phyloP scores from a whole-genome alignment of 1,284 basidiomycete species.

The Ganoderma leucocontextum region DNA sequence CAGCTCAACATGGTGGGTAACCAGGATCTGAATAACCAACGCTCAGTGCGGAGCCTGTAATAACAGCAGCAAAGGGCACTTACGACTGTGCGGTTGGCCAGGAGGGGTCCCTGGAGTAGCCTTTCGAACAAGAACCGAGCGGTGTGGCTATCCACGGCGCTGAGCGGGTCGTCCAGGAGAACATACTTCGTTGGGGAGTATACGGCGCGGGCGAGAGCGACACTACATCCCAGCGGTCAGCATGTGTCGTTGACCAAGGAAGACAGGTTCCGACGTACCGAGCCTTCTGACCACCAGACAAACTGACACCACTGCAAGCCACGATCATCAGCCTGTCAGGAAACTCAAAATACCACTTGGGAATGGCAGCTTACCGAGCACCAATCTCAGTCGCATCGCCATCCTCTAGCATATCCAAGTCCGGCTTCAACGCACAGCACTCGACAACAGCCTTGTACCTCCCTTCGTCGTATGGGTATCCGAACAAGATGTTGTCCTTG shows the following conservation, averaged over 20 bases:
- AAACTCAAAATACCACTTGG: not conserved
- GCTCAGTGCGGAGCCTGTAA: not conserved
- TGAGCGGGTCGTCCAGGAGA: slow-evolving; percentile 76
- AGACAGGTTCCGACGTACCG: slow-evolving; percentile 42
- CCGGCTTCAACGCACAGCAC: slow-evolving; percentile 76
- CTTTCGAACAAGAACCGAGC: slow-evolving; percentile 73
- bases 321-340: not conserved
- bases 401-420: slow-evolving; percentile 60
- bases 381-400: slow-evolving; percentile 48
- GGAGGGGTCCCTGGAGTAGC: slow-evolving; percentile 68
- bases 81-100: slow-evolving; percentile 75
- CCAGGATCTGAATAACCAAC: slow-evolving; percentile 55
- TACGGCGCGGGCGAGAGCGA: slow-evolving; percentile 74
- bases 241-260: slow-evolving; percentile 7
- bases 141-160: slow-evolving; percentile 80
- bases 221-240: slow-evolving; percentile 44
- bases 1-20: slow-evolving; percentile 81
- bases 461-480: slow-evolving; percentile 68
- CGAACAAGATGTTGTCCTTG: slow-evolving; percentile 79
- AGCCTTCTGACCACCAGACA: slow-evolving; percentile 75
- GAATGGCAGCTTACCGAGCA: slow-evolving; percentile 38
- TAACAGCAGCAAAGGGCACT: slow-evolving; percentile 30
- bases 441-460: slow-evolving; percentile 73
- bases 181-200: slow-evolving; percentile 73
- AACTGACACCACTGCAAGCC: slow-evolving; percentile 56